Evolutionary conservation across 805 yeast species (phyloP).

Genomic region (Jamesozyma jinghongensis): DNA sequence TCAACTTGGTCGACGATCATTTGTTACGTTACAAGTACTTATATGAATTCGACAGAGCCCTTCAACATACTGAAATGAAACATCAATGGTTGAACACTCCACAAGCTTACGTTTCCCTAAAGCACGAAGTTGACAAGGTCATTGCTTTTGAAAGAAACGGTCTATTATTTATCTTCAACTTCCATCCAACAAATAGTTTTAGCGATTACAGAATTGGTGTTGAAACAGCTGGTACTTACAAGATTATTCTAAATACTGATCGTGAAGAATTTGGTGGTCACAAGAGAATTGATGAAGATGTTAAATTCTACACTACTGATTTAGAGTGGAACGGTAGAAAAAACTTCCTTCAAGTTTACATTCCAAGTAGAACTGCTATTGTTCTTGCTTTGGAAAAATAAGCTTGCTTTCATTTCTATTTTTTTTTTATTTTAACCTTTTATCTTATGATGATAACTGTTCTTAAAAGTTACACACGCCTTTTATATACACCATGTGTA

Average conservation of each 20-base stretch:
- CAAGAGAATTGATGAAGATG: conserved; percentile 48
- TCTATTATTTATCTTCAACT: conserved; percentile 76
- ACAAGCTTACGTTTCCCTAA: conserved; percentile 77
- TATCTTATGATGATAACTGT: too few species aligned
- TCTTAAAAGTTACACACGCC: not conserved
- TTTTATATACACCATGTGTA: not conserved
- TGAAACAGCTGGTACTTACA: conserved; percentile 66
- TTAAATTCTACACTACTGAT: conserved; percentile 60
- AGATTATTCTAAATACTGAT: conserved; percentile 69
- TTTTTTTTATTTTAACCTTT: not conserved
- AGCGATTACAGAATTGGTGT: conserved; percentile 89
- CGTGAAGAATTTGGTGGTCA: conserved; percentile 72
- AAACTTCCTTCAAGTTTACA: conserved; percentile 66
- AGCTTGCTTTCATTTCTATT: not conserved
- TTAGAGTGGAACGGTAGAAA: conserved; percentile 72
- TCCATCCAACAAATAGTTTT: conserved; percentile 77
- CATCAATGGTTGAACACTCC: conserved; percentile 66
- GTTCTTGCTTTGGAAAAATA: conserved; percentile 40
- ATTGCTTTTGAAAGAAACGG: conserved; percentile 84
- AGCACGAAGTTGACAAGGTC: conserved; percentile 83
- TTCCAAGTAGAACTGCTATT: conserved; percentile 70
- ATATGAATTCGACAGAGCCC: conserved; percentile 73
- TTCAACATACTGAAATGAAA: conserved; percentile 66
- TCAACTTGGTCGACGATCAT: conserved; percentile 74
- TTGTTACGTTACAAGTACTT: conserved; percentile 70